Evolutionary conservation across 2,329 filamentous ascomycete species (phyloP), one percentile per base, ranked within the genome.

Genomic region (Xylaria sp.): DNA sequence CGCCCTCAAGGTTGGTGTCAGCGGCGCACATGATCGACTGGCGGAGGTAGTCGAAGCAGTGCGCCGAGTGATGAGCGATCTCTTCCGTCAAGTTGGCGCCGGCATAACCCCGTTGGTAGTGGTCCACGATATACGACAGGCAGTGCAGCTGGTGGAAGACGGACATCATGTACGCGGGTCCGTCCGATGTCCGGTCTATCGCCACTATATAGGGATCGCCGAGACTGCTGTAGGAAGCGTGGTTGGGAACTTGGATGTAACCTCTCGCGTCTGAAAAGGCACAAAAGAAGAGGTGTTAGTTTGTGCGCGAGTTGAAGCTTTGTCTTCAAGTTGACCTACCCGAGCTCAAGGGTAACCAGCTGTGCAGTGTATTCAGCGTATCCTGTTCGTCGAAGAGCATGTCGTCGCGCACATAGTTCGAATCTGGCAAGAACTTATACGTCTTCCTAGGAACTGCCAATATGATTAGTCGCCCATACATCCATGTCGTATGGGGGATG

Each of bases 61-160:
- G 80, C 23, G 77, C 70, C 57, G 79, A 75, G 71, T 82, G 80
- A 15, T 78, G 76, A 3, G 78, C 79, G 1, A 79, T 74, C 58
- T 80, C 77, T 4, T 79, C 72, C 11, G 77, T 77, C 64, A 80
- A 59, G 46, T 77, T 70, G 28, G 74, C 66, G 5, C 77, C 77
- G 40, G 66, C 77, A 71, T 79, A 81, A 7, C 79, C 79, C n/a
- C 74, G 74, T 62, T 80, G 78, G 70, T 76, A 80, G 63, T 77
- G 77, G 71, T 76, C 73, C 17, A 78, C 76, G 58, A 79, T 46
- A 59, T 80, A 81, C 11, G 79, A 81, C 33, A 81, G 71, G 67
- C 80, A 82, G 64, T 82, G 79, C 0, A 82, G 76, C 63, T 82
- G 80, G 71, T 81, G 80, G 72, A 81, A 82, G 17, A 80, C 79